phyloP scores from a whole-genome alignment of 2,329 filamentous ascomycete species.

The Fusarium buharicum region DNA sequence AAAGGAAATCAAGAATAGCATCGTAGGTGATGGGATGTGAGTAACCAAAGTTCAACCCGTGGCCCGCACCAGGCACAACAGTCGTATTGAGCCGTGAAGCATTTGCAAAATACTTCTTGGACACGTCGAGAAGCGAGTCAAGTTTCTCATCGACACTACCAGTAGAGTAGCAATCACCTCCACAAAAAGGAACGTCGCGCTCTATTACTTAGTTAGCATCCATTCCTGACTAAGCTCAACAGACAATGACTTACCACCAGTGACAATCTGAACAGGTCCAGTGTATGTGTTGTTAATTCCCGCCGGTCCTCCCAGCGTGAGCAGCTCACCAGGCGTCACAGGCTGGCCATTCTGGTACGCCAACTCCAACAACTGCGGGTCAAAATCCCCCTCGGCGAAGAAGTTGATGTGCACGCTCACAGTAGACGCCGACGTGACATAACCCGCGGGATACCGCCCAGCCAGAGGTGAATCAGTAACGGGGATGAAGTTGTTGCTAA shows the following conservation, averaged over 20 bases:
- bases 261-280: conserved; percentile 69
- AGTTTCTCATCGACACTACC: conserved; percentile 51
- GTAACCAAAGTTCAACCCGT: conserved; percentile 62
- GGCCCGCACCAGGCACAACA: conserved; percentile 63
- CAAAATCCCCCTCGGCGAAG: conserved; percentile 64
- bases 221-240: neutral
- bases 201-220: conserved; percentile 46
- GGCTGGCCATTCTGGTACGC: conserved; percentile 64
- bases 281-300: conserved; percentile 53
- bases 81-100: conserved; percentile 62
- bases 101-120: conserved; percentile 55
- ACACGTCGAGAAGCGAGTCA: conserved; percentile 56
- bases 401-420: conserved; percentile 64
- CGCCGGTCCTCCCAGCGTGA: conserved; percentile 61
- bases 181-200: conserved; percentile 67
- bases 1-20: conserved; percentile 53
- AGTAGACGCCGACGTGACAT: conserved; percentile 60
- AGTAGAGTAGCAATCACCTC: conserved; percentile 66
- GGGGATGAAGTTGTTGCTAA: conserved; percentile 60
- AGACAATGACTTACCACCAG: conserved; percentile 56
- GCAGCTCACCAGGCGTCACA: conserved; percentile 66
- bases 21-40: conserved; percentile 49
- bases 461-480: conserved; percentile 51
- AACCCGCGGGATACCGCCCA: conserved; percentile 58
- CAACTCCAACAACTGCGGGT: conserved; percentile 60